Percentiles rank a stretch among this genome's conserved stretches.
Conservation (phyloP, 495 filamentous ascomycete genomes). For the Cercophora sp. region DNA sequence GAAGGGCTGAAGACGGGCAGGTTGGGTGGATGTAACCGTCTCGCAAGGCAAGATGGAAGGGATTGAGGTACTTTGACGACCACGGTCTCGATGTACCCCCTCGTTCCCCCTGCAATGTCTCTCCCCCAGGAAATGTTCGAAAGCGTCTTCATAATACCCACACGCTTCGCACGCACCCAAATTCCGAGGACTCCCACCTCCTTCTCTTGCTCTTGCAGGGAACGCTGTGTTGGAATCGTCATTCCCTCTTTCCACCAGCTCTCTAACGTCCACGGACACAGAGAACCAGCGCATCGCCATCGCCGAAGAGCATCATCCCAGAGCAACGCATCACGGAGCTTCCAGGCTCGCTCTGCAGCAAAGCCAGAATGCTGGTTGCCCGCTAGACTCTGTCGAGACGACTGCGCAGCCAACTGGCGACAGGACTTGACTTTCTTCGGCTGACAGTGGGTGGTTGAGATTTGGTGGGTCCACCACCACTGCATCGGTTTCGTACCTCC, state of each 20-base stretch:
- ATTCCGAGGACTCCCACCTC: slow-evolving; percentile 7
- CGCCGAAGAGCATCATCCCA: too few relatives aligned
- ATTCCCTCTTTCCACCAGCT: not conserved
- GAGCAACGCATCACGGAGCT: too few relatives aligned
- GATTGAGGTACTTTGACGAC: slow-evolving; percentile 1
- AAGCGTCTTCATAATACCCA: slow-evolving; percentile 3
- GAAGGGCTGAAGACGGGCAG: slow-evolving; percentile 15
- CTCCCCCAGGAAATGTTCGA: not conserved
- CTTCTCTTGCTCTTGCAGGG: slow-evolving; percentile 1
- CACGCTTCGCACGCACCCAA: not conserved
- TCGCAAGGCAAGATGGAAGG: not conserved
- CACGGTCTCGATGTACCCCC: not conserved
- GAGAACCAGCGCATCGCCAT: not conserved
- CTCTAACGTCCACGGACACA: not conserved
- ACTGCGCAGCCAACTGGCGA: not conserved
- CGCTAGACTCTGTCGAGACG: slow-evolving; percentile 9
- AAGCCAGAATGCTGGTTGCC: not conserved
- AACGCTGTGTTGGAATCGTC: not conserved
- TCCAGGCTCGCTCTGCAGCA: not conserved
- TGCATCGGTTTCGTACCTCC: too few relatives aligned
- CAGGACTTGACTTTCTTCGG: not conserved
- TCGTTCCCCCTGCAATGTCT: not conserved
- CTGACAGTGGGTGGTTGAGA: not conserved
- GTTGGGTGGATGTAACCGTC: slow-evolving; percentile 11
- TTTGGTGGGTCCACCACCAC: slow-evolving; percentile 7